phyloP scores from a whole-genome alignment of 2,329 filamentous ascomycete genomes.

The Clonostachys solani region DNA sequence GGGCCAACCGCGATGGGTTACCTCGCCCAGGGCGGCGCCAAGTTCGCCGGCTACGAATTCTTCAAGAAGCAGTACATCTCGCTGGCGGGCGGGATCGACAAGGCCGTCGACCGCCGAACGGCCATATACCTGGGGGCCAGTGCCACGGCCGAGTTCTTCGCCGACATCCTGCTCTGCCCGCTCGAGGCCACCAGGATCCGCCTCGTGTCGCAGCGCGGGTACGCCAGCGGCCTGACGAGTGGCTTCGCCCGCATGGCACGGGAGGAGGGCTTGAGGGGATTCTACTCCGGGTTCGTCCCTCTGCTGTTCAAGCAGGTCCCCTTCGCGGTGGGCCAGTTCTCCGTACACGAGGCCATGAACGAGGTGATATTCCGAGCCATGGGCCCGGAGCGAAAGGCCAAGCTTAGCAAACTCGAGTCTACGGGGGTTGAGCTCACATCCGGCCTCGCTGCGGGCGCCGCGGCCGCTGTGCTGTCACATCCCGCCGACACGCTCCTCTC shows the following conservation, averaged over 20 bases:
- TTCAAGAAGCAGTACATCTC: constrained; percentile 88
- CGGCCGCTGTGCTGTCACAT: constrained; percentile 83
- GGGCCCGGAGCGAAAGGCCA: constrained; percentile 63
- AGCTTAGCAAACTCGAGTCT: constrained; percentile 64
- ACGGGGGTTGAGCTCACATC: constrained; percentile 83
- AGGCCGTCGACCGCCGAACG: constrained; percentile 37
- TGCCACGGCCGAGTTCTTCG: constrained; percentile 66
- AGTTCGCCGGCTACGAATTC: constrained; percentile 90
- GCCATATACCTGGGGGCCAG: constrained; percentile 69
- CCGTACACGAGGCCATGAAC: constrained; percentile 84
- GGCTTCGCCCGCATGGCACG: constrained; percentile 73
- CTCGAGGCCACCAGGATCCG: constrained; percentile 79
- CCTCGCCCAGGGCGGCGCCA: constrained; percentile 84
- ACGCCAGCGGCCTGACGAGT: constrained; percentile 65
- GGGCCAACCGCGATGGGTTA: constrained; percentile 84
- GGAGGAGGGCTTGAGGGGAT: constrained; percentile 73
- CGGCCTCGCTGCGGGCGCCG: constrained; percentile 83
- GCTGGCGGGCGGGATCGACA: constrained; percentile 49
- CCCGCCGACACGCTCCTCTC: constrained; percentile 68
- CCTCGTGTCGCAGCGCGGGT: constrained; percentile 77
- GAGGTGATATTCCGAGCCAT: constrained; percentile 69
- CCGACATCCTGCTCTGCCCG: constrained; percentile 81
- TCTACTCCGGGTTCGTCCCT: constrained; percentile 89
- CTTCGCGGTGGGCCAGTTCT: constrained; percentile 93
- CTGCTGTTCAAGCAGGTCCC: constrained; percentile 87